Evolutionary conservation across 306 rosid species (phyloP).

Genomic region (Quercus glauca): DNA sequence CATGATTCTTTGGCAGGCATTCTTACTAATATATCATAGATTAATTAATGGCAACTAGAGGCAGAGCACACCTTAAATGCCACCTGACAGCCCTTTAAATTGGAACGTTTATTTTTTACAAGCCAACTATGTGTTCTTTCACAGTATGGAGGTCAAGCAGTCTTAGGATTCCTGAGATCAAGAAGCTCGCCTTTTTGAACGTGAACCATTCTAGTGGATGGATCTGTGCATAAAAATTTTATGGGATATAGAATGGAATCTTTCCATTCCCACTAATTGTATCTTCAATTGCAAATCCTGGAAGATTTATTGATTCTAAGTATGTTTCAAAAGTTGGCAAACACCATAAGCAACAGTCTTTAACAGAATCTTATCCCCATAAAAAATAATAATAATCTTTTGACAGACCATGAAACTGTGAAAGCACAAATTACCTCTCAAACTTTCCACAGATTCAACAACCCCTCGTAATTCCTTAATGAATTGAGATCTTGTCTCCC

Average conservation of each 20-base stretch:
- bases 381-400: neutral
- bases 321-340: neutral
- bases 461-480: slow-evolving; percentile 39
- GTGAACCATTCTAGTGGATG: slow-evolving; percentile 6
- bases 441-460: slow-evolving; percentile 48
- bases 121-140: neutral
- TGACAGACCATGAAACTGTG: slow-evolving; percentile 7
- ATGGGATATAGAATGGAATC: neutral
- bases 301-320: neutral
- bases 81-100: neutral
- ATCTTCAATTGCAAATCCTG: neutral
- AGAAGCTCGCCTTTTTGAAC: slow-evolving; percentile 7
- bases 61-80: neutral
- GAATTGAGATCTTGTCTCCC: slow-evolving; percentile 47
- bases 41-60: neutral
- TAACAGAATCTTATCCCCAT: neutral
- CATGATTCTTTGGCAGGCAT: neutral
- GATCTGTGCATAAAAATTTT: neutral
- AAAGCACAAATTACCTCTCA: slow-evolving; percentile 47
- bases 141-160: neutral
- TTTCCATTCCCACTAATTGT: neutral
- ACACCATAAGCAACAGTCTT: neutral
- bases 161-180: slow-evolving; percentile 2
- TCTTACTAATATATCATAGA: neutral
- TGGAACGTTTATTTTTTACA: neutral